These are phyloP conservation scores for Chloranthus sessilifolius DNA, from an alignment of 164 flowering plant species.

Conservation along the genomic window DNA sequence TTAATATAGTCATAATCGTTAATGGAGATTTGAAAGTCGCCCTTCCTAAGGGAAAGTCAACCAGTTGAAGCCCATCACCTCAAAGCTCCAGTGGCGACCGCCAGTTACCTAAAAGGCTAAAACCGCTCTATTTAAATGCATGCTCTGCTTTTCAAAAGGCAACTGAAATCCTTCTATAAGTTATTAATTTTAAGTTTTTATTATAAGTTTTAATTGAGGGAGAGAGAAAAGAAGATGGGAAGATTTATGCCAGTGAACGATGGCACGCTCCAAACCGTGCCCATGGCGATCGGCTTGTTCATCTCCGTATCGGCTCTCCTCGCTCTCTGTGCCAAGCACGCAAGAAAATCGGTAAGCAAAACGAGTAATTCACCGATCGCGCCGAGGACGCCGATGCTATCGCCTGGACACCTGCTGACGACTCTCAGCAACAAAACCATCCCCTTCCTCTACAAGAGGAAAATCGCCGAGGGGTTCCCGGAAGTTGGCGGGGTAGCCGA, in stretches of 20 bases:
- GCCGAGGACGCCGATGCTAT: conserved; percentile 16
- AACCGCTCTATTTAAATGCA: no score
- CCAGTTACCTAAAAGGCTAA: no score
- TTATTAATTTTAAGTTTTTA: no score
- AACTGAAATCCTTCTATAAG: no score
- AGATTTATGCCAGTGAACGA: neutral
- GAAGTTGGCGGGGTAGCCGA: neutral
- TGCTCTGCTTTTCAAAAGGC: no score
- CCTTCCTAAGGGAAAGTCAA: no score
- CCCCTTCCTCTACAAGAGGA: conserved; percentile 18
- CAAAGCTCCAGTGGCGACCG: no score
- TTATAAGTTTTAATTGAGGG: no score
- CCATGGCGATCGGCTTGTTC: conserved; percentile 27
- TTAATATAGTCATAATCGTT: no score
- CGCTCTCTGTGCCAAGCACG: conserved; percentile 38
- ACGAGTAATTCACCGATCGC: neutral
- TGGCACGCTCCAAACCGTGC: conserved; percentile 2
- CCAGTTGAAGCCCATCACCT: no score
- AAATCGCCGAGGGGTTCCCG: conserved; percentile 4
- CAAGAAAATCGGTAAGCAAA: conserved; percentile 13
- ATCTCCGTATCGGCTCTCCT: conserved; percentile 27
- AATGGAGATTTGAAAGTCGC: no score
- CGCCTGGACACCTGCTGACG: conserved; percentile 39
- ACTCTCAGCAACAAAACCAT: conserved; percentile 43
- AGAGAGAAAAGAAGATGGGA: conserved; percentile 3